Evolutionary conservation across 495 filamentous ascomycete species (phyloP).

Genomic region (Amniculicola lignicola): DNA sequence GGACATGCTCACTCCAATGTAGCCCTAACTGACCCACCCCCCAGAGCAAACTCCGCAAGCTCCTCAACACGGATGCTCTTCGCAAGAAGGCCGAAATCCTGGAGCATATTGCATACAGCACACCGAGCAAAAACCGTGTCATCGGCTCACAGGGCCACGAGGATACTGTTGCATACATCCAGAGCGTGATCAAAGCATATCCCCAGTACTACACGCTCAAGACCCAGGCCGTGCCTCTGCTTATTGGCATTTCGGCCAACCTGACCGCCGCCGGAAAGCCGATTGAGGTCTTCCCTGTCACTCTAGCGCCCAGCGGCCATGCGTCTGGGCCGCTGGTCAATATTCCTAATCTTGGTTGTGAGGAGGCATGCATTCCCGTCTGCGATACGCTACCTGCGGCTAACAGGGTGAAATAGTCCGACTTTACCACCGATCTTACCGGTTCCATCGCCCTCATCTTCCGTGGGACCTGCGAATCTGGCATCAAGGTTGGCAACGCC

Average conservation of each 20-base stretch:
- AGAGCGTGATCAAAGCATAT: constrained; percentile 47
- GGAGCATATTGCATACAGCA: constrained; percentile 48
- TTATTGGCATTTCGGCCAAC: constrained; percentile 34
- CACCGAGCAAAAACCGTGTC: constrained; percentile 52
- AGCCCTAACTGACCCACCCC: neutral
- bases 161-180: constrained; percentile 61
- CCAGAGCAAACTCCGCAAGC: constrained; percentile 43
- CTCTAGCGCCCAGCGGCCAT: constrained; percentile 51
- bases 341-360: constrained; percentile 58
- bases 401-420: constrained; percentile 38
- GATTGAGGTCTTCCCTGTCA: constrained; percentile 35
- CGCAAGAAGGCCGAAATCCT: constrained; percentile 42
- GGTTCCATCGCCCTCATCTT: constrained; percentile 61
- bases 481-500: constrained; percentile 56
- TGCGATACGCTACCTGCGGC: neutral
- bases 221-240: constrained; percentile 55
- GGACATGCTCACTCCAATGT: no score
- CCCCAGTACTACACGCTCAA: constrained; percentile 58
- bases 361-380: constrained; percentile 19
- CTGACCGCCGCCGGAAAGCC: constrained; percentile 37
- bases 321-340: constrained; percentile 47
- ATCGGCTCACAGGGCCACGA: constrained; percentile 62
- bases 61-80: constrained; percentile 41
- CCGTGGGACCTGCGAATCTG: constrained; percentile 62
- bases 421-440: constrained; percentile 53